phyloP scores from a whole-genome alignment of 192 early-diverging fungal species.

The Umbelopsis vinacea region DNA sequence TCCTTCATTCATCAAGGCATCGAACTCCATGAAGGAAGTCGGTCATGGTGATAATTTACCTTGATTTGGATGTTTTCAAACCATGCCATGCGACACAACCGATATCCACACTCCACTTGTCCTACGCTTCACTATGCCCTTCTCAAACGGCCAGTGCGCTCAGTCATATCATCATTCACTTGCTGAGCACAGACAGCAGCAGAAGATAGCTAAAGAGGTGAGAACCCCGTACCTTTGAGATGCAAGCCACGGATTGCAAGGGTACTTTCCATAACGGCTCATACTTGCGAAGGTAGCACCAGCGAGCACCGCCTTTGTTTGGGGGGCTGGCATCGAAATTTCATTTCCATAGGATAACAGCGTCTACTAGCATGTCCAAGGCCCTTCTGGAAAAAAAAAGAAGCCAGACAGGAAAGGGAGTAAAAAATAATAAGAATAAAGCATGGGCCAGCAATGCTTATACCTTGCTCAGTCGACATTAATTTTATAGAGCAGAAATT shows the following conservation, averaged over 20 bases:
- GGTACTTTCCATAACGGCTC: conserved; percentile 8
- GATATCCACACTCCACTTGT: background rate
- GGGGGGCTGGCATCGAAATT: background rate
- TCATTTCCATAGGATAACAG: too few species aligned
- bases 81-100: conserved; percentile 9
- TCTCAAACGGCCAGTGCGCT: background rate
- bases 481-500: too few species aligned
- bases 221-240: too few species aligned
- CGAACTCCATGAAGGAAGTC: background rate
- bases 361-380: too few species aligned
- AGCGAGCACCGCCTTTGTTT: background rate
- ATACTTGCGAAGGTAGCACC: background rate
- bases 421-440: too few species aligned
- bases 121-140: background rate
- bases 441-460: too few species aligned
- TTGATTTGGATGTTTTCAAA: conserved; percentile 4
- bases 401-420: too few species aligned
- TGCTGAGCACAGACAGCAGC: too few species aligned
- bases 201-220: too few species aligned
- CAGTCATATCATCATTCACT: too few species aligned
- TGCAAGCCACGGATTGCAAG: conserved; percentile 15
- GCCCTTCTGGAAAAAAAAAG: too few species aligned
- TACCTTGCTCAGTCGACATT: too few species aligned
- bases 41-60: background rate
- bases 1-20: background rate